Base-by-base conservation (phyloP, 2,329 filamentous ascomycete species). In the Colletotrichum theobromicola region DNA sequence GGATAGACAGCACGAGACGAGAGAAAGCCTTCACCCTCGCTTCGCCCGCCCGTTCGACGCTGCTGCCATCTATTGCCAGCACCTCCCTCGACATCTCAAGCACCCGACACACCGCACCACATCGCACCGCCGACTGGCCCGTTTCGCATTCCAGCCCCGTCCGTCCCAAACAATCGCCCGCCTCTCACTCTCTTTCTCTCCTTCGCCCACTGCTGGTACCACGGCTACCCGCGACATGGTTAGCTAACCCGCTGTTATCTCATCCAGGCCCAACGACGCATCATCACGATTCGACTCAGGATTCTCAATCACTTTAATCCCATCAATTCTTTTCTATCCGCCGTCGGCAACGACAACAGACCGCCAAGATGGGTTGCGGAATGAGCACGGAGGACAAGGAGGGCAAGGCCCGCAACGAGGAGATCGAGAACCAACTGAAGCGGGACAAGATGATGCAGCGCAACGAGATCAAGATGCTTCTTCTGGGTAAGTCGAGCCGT, bases 301-400 rank as follows among this genome's bases (percentile, higher is more conserved):
- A 72, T 37, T 57, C 21, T 53, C 69, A 67, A 37, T 74, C 63
- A 50, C 72, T 72, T 67, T 72, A 67, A 71, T 72, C 72, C 34
- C 62, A 67, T 57, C 72, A 62, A 57, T 62, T 67, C 32, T 61
- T 64, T 61, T 60, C 42, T 61, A 62, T 71, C 71, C 32, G 65
- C 57, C 55, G 70, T 67, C 60, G 68, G 69, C 21, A 75, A 71
- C 58, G 61, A 76, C 69, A 71, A 32, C 46, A 78, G 75, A 80
- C 85, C 87, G 88, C 84, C 93, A 95, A 90, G 82, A 99, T 99
- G 97, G 97, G 97, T 93, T 99, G 97, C 87, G 96, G 96, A 88
- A 98, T 98, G 95, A 98, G 96, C 86, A 98, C 97, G 84, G 97
- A 98, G 90, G 97, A 98, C 89, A 98, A 98, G 94, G 97, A 98